Conservation (phyloP, 192 early-diverging fungal genomes). For the Podila verticillata region DNA sequence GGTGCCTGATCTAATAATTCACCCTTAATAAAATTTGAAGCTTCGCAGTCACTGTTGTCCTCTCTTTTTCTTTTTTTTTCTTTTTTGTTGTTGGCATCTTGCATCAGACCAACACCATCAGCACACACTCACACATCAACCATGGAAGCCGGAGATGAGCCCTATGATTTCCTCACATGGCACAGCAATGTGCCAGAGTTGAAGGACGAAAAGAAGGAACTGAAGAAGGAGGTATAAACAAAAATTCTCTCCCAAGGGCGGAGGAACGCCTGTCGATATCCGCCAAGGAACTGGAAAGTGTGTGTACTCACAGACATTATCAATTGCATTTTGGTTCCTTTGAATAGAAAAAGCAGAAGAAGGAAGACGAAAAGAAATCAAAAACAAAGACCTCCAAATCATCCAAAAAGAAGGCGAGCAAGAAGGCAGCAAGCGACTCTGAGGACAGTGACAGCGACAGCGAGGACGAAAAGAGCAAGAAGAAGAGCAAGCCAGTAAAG, state of each 20-base stretch:
- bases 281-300: not conserved
- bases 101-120: not conserved
- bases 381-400: constrained; percentile 19
- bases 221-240: constrained; percentile 31
- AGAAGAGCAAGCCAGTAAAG: constrained; percentile 27
- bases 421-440: not conserved
- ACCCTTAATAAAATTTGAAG: not conserved
- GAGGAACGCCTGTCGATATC: not conserved
- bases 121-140: not conserved
- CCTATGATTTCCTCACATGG: constrained; percentile 48
- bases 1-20: too few species aligned
- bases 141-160: constrained; percentile 42
- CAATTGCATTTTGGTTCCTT: not conserved
- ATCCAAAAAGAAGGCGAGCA: constrained; percentile 19
- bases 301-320: too few species aligned
- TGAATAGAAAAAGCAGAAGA: constrained; percentile 39
- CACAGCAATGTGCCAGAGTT: constrained; percentile 51
- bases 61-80: not conserved
- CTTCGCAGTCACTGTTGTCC: constrained; percentile 1
- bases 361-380: constrained; percentile 32
- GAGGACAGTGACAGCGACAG: not conserved
- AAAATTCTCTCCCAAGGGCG: too few species aligned
- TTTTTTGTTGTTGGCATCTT: not conserved
- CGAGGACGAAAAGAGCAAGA: constrained; percentile 42
- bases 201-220: constrained; percentile 46